Evolutionary conservation across 2,329 filamentous ascomycete genomes (phyloP).

Genomic region (Cordyceps militaris): DNA sequence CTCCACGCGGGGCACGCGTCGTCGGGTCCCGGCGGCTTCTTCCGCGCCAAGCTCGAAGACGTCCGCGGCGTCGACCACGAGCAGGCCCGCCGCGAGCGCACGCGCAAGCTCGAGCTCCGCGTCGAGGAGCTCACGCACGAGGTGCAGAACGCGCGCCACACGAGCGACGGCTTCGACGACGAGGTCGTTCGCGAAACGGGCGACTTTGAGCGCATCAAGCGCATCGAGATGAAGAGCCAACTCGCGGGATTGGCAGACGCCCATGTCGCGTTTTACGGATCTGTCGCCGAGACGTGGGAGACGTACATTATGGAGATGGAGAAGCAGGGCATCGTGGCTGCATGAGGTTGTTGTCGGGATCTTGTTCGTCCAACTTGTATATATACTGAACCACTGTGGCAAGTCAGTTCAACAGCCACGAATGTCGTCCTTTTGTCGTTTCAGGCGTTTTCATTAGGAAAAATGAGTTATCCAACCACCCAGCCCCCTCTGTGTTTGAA

Average conservation of each 20-base stretch:
- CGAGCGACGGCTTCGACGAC: constrained; percentile 89
- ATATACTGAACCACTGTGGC: background rate
- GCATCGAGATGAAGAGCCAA: constrained; percentile 82
- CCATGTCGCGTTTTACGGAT: constrained; percentile 80
- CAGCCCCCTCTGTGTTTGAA: background rate
- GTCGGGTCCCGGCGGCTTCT: constrained; percentile 74
- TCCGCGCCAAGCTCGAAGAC: constrained; percentile 92
- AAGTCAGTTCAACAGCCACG: background rate
- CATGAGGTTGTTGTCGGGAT: background rate
- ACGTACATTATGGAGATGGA: constrained; percentile 85
- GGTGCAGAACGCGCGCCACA: constrained; percentile 80
- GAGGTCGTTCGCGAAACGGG: constrained; percentile 88
- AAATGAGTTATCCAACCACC: background rate
- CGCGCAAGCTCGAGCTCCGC: constrained; percentile 83
- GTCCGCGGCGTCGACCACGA: constrained; percentile 96
- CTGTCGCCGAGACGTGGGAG: constrained; percentile 79
- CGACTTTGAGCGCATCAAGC: constrained; percentile 96
- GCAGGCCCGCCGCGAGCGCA: constrained; percentile 75
- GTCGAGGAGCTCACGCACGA: constrained; percentile 88
- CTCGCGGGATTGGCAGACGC: constrained; percentile 76
- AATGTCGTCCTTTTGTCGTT: background rate
- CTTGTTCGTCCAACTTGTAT: background rate
- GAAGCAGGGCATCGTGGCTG: constrained; percentile 41
- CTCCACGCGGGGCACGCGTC: constrained; percentile 57
- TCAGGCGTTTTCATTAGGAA: background rate